Conservation (phyloP, 495 filamentous ascomycete species). For the Cenococcum geophilum region DNA sequence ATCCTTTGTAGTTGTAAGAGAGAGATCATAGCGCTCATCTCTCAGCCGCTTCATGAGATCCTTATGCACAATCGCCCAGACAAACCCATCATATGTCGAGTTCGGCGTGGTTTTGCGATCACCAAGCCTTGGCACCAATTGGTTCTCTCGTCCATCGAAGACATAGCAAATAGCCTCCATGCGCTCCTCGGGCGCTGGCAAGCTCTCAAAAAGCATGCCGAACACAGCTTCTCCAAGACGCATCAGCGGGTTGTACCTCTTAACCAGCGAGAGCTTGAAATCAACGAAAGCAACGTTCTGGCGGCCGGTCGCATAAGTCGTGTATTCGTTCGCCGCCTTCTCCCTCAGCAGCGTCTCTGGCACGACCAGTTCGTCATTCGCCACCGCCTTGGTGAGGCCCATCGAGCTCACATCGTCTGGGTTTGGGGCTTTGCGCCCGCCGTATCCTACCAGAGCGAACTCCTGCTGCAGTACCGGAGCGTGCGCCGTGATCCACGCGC, state of each 20-base stretch:
- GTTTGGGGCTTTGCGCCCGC: conserved; percentile 39
- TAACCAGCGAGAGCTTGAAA: conserved; percentile 70
- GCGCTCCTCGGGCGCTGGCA: conserved; percentile 58
- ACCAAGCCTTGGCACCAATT: conserved; percentile 54
- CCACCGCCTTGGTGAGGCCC: conserved; percentile 38
- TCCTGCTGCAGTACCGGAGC: conserved; percentile 65
- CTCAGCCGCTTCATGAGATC: conserved; percentile 82
- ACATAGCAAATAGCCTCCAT: conserved; percentile 70
- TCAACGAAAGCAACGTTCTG: conserved; percentile 91
- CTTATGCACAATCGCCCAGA: conserved; percentile 95
- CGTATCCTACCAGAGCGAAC: conserved; percentile 84
- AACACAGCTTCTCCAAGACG: conserved; percentile 60
- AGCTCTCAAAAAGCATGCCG: conserved; percentile 73
- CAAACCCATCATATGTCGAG: conserved; percentile 81
- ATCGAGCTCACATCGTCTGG: conserved; percentile 43
- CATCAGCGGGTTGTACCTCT: conserved; percentile 82
- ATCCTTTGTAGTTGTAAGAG: conserved; percentile 86
- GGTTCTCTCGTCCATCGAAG: conserved; percentile 86
- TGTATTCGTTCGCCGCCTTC: conserved; percentile 74
- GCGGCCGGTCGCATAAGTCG: conserved; percentile 85
- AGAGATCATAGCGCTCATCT: conserved; percentile 90
- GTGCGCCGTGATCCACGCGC: conserved; percentile 72
- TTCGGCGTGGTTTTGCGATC: conserved; percentile 57
- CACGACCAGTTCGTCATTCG: conserved; percentile 30
- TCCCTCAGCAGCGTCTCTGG: conserved; percentile 68